Percentiles rank a stretch among this genome's conserved stretches.
Conservation (phyloP, 345 rosid species). For the Schrenkiella parvula region DNA sequence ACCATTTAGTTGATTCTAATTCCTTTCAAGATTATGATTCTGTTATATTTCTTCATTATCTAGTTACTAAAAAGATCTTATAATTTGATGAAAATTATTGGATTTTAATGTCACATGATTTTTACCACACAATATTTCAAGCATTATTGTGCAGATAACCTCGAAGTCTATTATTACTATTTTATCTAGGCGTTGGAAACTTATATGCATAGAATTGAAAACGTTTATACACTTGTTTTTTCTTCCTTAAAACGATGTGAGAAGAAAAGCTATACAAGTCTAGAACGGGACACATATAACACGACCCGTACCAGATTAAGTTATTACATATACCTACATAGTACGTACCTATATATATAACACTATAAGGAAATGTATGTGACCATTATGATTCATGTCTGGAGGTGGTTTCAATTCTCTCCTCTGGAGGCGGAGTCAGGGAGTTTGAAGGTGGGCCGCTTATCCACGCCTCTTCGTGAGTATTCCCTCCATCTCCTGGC, state of each 20-base stretch:
- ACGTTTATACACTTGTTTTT: slow-evolving; percentile 14
- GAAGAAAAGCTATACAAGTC: slow-evolving; percentile 25
- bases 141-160: background rate
- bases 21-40: background rate
- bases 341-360: background rate
- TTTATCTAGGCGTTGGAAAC: background rate
- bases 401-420: slow-evolving; percentile 31
- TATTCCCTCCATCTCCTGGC: slow-evolving; percentile 94
- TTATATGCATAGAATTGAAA: background rate
- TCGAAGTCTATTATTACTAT: background rate
- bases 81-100: background rate
- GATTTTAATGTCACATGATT: background rate
- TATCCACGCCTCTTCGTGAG: slow-evolving; percentile 78
- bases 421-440: slow-evolving; percentile 53
- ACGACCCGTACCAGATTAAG: slow-evolving; percentile 7
- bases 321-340: slow-evolving; percentile 5
- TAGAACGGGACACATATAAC: background rate
- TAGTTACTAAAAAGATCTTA: background rate
- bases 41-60: background rate
- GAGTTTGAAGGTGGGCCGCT: slow-evolving; percentile 75
- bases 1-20: background rate
- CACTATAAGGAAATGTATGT: background rate
- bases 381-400: background rate
- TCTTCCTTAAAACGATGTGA: background rate
- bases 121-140: background rate